phyloP scores from a whole-genome alignment of 495 filamentous ascomycete genomes.

The Tuber microsphaerosporum region DNA sequence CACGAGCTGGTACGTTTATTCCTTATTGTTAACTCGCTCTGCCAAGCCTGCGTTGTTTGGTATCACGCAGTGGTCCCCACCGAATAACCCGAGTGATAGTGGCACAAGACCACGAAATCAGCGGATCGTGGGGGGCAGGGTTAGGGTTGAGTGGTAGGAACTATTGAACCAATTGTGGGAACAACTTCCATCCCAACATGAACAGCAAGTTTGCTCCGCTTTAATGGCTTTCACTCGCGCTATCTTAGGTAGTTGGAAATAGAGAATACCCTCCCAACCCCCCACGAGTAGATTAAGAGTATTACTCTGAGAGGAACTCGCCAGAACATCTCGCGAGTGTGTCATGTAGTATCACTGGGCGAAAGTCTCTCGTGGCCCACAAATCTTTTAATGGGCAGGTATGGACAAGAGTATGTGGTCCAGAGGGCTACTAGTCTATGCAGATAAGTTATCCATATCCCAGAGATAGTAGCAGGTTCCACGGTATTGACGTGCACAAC shows the following conservation, averaged over 20 bases:
- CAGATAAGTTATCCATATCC: neutral
- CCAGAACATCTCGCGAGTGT: no score
- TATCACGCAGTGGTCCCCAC: neutral
- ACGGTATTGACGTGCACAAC: neutral
- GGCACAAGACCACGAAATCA: no score
- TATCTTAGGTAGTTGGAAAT: no score
- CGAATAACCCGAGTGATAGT: neutral
- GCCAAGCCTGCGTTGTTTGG: neutral
- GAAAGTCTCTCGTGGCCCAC: no score
- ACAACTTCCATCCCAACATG: neutral
- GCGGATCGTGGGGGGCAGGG: no score
- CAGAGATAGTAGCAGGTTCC: neutral
- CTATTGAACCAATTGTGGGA: neutral
- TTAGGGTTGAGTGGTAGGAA: no score
- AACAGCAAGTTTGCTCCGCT: no score
- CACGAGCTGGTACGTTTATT: neutral
- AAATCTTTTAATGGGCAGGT: neutral
- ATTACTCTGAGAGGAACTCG: no score
- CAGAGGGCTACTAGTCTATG: neutral
- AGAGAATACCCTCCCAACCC: neutral
- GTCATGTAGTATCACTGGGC: no score
- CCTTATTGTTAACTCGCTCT: neutral
- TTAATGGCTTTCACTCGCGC: no score
- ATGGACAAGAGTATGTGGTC: neutral
- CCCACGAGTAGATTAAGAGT: no score